phyloP scores from a whole-genome alignment of 305 asterid genomes.

The Solanum hybrid region DNA sequence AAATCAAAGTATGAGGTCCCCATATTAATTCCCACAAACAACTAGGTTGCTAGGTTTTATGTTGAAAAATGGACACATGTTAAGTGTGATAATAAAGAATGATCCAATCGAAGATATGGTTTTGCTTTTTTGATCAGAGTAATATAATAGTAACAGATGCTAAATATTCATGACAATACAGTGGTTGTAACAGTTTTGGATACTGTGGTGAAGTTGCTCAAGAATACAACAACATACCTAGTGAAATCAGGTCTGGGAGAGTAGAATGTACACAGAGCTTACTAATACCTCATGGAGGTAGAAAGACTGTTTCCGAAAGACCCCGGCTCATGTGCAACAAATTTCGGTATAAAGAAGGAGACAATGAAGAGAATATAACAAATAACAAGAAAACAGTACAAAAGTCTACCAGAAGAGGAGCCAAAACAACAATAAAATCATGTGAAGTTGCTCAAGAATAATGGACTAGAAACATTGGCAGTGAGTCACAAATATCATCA shows the following conservation, averaged over 20 bases:
- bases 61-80: constrained; percentile 7
- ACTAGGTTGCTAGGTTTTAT: background rate
- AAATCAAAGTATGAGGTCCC: constrained; percentile 24
- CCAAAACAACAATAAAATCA: background rate
- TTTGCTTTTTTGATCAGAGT: background rate
- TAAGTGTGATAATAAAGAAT: constrained; percentile 1
- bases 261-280: background rate
- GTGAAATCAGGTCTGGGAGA: background rate
- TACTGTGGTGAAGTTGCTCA: background rate
- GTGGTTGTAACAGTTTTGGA: background rate
- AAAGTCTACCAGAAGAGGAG: background rate
- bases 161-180: background rate
- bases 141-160: background rate
- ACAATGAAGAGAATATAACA: background rate
- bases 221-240: background rate
- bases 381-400: background rate
- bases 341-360: background rate
- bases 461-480: background rate
- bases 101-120: background rate
- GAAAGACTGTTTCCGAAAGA: background rate
- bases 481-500: background rate
- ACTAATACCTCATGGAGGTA: background rate
- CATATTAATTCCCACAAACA: constrained; percentile 9
- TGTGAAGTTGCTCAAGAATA: background rate
- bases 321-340: background rate